Evolutionary conservation across 257 asterid genomes (phyloP).

Genomic region (Solanum paucissectum): DNA sequence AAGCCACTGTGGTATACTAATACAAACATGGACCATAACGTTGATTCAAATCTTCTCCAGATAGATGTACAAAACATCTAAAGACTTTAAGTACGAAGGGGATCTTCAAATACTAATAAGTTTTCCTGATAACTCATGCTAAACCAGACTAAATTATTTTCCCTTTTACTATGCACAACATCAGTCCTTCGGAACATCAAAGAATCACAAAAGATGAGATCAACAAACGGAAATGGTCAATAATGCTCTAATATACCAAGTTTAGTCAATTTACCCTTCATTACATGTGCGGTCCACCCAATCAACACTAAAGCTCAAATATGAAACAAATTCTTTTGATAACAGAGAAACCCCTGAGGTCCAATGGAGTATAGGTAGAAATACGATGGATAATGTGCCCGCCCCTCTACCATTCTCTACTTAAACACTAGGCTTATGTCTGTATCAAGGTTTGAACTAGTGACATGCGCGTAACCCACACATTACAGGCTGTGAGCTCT

Average conservation of each 20-base stretch:
- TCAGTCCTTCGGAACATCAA: background rate
- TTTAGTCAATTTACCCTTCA: background rate
- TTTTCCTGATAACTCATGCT: background rate
- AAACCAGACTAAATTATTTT: background rate
- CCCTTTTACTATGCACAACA: background rate
- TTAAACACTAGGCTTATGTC: background rate
- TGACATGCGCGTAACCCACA: background rate
- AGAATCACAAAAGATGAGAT: background rate
- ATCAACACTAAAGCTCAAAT: background rate
- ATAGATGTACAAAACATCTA: background rate
- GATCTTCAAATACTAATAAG: background rate
- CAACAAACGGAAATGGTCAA: background rate
- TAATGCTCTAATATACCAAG: background rate
- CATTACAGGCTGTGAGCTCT: background rate
- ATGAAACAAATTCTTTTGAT: too few relatives aligned
- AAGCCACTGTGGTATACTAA: background rate
- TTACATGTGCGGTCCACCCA: background rate
- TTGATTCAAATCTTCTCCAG: background rate
- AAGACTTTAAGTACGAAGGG: background rate
- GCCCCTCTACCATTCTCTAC: background rate
- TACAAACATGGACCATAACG: too few relatives aligned
- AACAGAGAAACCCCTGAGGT: background rate
- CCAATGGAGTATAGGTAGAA: background rate
- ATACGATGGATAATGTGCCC: background rate
- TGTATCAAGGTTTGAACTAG: background rate